A percentile compares a stretch with the other conserved stretches of the same genome.
Conservation (phyloP, 1,284 basidiomycete genomes). For the Boletus calvinii region DNA sequence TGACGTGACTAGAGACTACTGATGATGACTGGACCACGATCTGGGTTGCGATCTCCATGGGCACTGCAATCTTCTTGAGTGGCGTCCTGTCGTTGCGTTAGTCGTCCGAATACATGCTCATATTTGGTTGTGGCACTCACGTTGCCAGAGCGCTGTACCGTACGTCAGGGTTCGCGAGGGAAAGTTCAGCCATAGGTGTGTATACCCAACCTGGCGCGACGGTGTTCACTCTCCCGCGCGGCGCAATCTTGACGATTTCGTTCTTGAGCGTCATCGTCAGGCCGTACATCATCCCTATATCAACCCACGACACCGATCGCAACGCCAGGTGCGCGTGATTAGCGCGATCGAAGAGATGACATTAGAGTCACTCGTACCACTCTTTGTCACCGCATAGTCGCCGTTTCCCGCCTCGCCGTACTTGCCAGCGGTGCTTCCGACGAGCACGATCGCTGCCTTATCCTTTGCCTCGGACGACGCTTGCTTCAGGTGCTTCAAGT, state of each 20-base stretch:
- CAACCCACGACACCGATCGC: not conserved
- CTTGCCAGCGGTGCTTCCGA: slow-evolving; percentile 72
- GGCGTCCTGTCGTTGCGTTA: slow-evolving; percentile 48
- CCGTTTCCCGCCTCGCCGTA: slow-evolving; percentile 67
- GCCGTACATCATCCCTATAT: slow-evolving; percentile 33
- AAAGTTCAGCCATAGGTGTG: slow-evolving; percentile 56
- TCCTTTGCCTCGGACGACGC: slow-evolving; percentile 38
- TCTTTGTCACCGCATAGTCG: slow-evolving; percentile 61
- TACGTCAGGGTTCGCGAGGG: slow-evolving; percentile 43
- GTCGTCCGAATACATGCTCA: not conserved
- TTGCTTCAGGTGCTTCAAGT: slow-evolving; percentile 47
- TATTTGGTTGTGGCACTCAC: slow-evolving; percentile 39
- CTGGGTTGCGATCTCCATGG: slow-evolving; percentile 64
- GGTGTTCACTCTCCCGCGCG: slow-evolving; percentile 64
- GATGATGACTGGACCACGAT: slow-evolving; percentile 61
- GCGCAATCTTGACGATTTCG: slow-evolving; percentile 74
- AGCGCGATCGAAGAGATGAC: slow-evolving; percentile 16
- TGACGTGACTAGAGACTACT: slow-evolving; percentile 66
- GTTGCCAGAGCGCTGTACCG: slow-evolving; percentile 62
- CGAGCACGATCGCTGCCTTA: slow-evolving; percentile 58
- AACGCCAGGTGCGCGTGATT: not conserved
- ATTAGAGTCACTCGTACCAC: slow-evolving; percentile 38
- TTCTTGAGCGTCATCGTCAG: slow-evolving; percentile 69
- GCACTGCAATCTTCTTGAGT: slow-evolving; percentile 65
- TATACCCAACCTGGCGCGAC: slow-evolving; percentile 71